Base-by-base conservation (phyloP, 2,329 filamentous ascomycete genomes). In the Alternaria dauci region DNA sequence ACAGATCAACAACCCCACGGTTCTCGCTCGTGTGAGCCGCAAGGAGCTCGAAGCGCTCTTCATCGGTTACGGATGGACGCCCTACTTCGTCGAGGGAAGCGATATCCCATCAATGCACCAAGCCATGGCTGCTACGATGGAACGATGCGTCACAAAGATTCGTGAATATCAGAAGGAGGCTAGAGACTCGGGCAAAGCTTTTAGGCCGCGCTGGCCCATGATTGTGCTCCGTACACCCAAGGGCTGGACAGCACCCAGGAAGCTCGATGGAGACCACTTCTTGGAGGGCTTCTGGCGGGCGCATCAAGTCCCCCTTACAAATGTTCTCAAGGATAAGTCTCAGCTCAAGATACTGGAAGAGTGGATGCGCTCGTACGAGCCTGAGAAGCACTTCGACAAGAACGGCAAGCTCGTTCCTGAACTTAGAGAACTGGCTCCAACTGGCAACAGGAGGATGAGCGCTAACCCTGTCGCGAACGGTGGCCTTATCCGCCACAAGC, bases 291-390 rank as follows among this genome's bases (percentile, higher is more conserved):
- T 87, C 82, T 94, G 90, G 90, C 86, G 90, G 43, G 83, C 91
- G 18, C 91, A 94, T 73, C 91, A 94, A 77, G 88, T 94, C 7
- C 91, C 91, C 43, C 88, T 94, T 60, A 85, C 90, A 5, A 89
- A 91, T 65, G 89, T 91, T 1, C 83, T 84, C 36, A 86, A 84
- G 25, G 92, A 91, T 72, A 82, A 85, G 0, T 81, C 85, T 14
- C 88, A 92, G 60, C 81, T 93, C 57, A 87, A 90, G 78, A 65
- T 88, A 1, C 84, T 94, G 7, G 91, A 94, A 77, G 78, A 86
- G 30, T 94, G 91, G 91, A 91, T 94, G 89, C 87, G 86, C 66
- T 86, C 86, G 69, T 94, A 94, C 76, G 86, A 89, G 69, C 91
- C 91, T 0, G 90, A 93, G 16, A 85, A 90, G 62, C 81, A 92